Conservation (phyloP, 306 rosid genomes). For the Vicia villosa region DNA sequence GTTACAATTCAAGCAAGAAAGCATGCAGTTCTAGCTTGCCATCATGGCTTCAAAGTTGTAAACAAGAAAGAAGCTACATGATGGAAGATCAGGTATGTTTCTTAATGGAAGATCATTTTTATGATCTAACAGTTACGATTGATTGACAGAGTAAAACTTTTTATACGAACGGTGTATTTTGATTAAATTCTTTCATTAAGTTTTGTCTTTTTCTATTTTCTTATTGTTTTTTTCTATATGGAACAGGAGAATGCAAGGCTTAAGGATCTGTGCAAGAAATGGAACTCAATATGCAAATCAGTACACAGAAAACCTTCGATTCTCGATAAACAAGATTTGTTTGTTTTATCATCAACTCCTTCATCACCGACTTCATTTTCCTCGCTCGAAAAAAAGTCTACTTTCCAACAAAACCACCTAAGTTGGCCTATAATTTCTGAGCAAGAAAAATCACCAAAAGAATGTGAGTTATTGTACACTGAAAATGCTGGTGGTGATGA, state of each 20-base stretch:
- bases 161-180: no score
- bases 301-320: constrained; percentile 46
- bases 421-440: constrained; percentile 49
- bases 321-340: constrained; percentile 44
- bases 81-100: constrained; percentile 49
- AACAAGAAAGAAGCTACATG: constrained; percentile 49
- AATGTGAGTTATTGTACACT: constrained; percentile 56
- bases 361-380: constrained; percentile 55
- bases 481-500: constrained; percentile 32
- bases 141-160: neutral
- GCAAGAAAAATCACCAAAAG: constrained; percentile 56
- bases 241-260: constrained; percentile 55
- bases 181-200: neutral
- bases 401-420: constrained; percentile 40
- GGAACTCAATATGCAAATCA: constrained; percentile 72
- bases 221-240: neutral
- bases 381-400: constrained; percentile 37
- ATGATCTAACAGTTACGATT: neutral
- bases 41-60: constrained; percentile 70
- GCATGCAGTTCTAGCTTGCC: constrained; percentile 55
- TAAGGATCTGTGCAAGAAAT: constrained; percentile 61
- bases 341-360: constrained; percentile 44
- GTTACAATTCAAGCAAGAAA: constrained; percentile 34
- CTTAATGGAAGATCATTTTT: neutral
- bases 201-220: neutral